Evolutionary conservation across 2,329 filamentous ascomycete species (phyloP).

Genomic region (Sporothrix dimorphospora): DNA sequence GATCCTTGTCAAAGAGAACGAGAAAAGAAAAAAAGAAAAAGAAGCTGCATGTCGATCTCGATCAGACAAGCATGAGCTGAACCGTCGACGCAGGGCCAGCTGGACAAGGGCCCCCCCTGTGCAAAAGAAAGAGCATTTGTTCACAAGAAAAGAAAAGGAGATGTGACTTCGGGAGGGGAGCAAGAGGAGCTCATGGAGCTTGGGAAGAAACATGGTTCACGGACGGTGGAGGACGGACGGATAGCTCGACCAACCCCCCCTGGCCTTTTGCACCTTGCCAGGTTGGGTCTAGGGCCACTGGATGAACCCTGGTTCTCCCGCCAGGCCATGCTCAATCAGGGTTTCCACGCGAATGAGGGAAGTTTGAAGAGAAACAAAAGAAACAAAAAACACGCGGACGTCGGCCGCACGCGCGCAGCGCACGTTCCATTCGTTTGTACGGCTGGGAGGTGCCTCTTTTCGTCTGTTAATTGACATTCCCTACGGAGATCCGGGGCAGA

Average conservation of each 20-base stretch:
- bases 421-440: constrained; percentile 19
- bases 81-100: background rate
- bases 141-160: background rate
- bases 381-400: background rate
- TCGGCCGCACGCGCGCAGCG: background rate
- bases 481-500: constrained; percentile 22
- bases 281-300: background rate
- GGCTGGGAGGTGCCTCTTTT: background rate
- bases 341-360: background rate
- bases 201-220: background rate
- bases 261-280: background rate
- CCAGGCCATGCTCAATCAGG: background rate
- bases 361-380: background rate
- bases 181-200: background rate
- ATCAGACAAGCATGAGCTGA: constrained; percentile 11
- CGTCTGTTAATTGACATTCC: background rate
- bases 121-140: background rate
- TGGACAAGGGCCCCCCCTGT: background rate
- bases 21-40: background rate
- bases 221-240: background rate
- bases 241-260: background rate
- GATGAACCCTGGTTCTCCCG: constrained; percentile 18
- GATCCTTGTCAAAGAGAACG: background rate
- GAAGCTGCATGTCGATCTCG: constrained; percentile 11
- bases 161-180: background rate